Base-by-base conservation (phyloP, 192 early-diverging fungal species). In the Linnemannia zychae region DNA sequence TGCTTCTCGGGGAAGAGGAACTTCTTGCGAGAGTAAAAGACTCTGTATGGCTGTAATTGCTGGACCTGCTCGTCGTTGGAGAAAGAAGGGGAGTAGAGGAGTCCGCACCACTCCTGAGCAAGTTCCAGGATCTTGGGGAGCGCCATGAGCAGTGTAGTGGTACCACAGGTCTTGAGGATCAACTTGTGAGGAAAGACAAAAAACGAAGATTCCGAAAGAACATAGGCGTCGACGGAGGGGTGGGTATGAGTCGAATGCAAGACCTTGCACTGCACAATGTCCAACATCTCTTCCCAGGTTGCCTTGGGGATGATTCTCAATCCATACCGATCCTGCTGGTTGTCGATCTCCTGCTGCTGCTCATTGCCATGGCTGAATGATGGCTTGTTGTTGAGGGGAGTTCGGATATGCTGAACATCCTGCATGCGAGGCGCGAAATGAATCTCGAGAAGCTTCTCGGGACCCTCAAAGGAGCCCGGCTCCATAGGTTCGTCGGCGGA, bases 91-190 rank as follows among this genome's bases (percentile, higher is more conserved):
- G 13, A 16, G 28, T 63, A 28, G 24, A 63, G 57, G 18, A 95
- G 82, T 9, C 92, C 90, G 67, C 91, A 94, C 71, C 89, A 88
- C 65, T 89, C 85, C 38, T 88, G 81, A 3, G 96, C 97, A 81
- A 98, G 95, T 68, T 95, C 92, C 17, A 99, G 85, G 53, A 99
- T 95, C 71, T 93, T 89, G 49, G 97, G 95, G 60, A 99, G 85
- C 44, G 98, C 96, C 77, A 95, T 91, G 81, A 99, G 88, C 36
- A 99, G 89, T 11, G 97, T 98, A 20, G 98, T 99, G 13, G 98
- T 98, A 20, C 98, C 98, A 88, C 98, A 99, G 16, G 98, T 99
- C 91, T 99, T 99, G 72, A 99, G 89, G 70, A 99, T 96, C 44
- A 99, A 77, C 76, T 97, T 96, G 91, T 98, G 95, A 20, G 94